A percentile compares a stretch with the other conserved stretches of the same genome.
Evolutionary conservation across 2,329 filamentous ascomycete genomes (phyloP).

Genomic region (Ustulina deusta): DNA sequence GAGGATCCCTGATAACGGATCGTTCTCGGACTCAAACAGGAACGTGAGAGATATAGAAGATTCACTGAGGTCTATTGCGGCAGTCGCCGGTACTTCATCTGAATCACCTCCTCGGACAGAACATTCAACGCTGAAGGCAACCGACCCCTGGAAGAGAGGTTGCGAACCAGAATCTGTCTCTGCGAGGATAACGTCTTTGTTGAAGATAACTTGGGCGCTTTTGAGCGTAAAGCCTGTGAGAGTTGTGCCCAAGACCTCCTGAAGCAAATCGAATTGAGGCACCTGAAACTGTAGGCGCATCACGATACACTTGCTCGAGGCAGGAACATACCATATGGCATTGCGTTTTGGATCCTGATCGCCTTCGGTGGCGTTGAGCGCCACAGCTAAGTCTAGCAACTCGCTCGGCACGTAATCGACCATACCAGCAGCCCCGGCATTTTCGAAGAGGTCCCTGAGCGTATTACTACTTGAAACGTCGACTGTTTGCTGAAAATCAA

Average conservation of each 20-base stretch:
- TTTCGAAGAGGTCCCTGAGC: not conserved
- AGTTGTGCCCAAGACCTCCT: not conserved
- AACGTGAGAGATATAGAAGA: constrained; percentile 12
- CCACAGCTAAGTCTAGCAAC: not conserved
- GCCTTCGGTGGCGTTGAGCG: too few relatives aligned
- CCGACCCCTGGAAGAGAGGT: not conserved
- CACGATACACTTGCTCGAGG: not conserved
- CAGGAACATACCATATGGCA: constrained; percentile 8
- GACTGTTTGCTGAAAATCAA: constrained; percentile 6
- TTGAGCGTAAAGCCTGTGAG: not conserved
- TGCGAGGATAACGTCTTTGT: not conserved
- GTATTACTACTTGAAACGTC: not conserved
- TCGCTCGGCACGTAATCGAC: not conserved
- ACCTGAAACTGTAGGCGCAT: constrained; percentile 14
- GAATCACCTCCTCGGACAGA: not conserved
- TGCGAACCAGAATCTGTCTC: not conserved
- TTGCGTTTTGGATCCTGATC: constrained; percentile 6
- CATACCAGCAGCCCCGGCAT: not conserved
- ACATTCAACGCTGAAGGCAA: not conserved
- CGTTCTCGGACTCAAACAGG: not conserved
- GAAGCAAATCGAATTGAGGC: not conserved
- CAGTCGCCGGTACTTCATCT: not conserved
- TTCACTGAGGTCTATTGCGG: not conserved
- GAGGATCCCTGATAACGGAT: constrained; percentile 14
- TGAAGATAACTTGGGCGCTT: not conserved